Conservation (phyloP, 2,329 filamentous ascomycete species). For the Emmonsia crescens region DNA sequence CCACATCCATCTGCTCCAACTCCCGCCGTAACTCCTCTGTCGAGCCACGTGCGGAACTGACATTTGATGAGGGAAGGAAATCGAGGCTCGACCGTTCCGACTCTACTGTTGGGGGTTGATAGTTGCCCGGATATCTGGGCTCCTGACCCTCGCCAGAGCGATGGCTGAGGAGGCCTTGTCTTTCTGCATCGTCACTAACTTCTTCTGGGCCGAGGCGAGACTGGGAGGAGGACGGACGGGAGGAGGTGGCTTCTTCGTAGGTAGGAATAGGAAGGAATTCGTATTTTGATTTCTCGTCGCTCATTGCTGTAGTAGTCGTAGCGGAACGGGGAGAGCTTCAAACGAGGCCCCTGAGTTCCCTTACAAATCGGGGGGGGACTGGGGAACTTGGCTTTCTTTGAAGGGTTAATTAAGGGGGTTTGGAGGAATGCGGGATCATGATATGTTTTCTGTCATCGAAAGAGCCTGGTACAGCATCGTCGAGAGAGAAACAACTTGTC, state of each 20-base stretch:
- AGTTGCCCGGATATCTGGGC: slow-evolving; percentile 28
- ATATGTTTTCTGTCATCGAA: not conserved
- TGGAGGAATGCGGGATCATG: slow-evolving; percentile 24
- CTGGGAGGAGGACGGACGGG: slow-evolving; percentile 42
- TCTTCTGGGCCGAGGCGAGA: slow-evolving; percentile 44
- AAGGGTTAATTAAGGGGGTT: slow-evolving; percentile 15
- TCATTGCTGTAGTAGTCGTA: slow-evolving; percentile 25
- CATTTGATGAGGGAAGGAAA: slow-evolving; percentile 44
- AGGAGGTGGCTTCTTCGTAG: slow-evolving; percentile 69
- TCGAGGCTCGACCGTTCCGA: slow-evolving; percentile 58
- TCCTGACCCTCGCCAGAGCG: slow-evolving; percentile 36
- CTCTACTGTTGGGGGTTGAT: slow-evolving; percentile 73
- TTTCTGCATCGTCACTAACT: slow-evolving; percentile 60
- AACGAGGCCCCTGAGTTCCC: slow-evolving; percentile 19
- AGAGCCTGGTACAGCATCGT: not conserved
- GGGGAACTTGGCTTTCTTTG: not conserved
- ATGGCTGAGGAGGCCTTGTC: slow-evolving; percentile 60
- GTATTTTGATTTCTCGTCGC: slow-evolving; percentile 47
- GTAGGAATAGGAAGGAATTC: slow-evolving; percentile 63
- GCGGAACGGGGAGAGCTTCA: slow-evolving; percentile 17
- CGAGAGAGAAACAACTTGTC: not conserved
- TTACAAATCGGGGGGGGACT: not conserved
- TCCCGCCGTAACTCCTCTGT: slow-evolving; percentile 61
- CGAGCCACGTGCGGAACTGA: slow-evolving; percentile 43
- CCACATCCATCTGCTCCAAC: slow-evolving; percentile 80